Conservation (phyloP, 345 rosid species). For the Sisymbrium altissimum region DNA sequence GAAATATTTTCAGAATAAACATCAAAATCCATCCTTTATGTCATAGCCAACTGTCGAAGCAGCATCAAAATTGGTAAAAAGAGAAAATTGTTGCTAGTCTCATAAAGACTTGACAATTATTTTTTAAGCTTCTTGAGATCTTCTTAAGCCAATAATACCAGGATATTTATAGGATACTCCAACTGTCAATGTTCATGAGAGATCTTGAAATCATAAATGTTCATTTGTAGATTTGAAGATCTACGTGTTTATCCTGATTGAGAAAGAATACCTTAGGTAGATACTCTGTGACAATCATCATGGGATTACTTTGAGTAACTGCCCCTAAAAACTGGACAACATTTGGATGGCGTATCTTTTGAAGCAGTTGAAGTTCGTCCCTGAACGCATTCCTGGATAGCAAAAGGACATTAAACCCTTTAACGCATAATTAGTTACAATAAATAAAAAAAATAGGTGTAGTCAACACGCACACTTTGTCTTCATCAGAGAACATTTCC, state of each 20-base stretch:
- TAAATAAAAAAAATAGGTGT: background rate
- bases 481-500: slow-evolving; percentile 63
- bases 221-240: background rate
- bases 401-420: slow-evolving; percentile 15
- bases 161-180: background rate
- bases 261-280: slow-evolving; percentile 55
- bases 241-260: background rate
- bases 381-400: slow-evolving; percentile 68
- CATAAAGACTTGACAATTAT: background rate
- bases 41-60: slow-evolving; percentile 5
- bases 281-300: slow-evolving; percentile 87
- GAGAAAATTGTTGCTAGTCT: background rate
- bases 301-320: slow-evolving; percentile 82
- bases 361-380: slow-evolving; percentile 79
- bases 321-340: slow-evolving; percentile 90
- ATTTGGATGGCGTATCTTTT: slow-evolving; percentile 83
- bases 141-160: background rate
- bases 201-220: background rate
- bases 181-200: background rate
- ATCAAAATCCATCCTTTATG: background rate
- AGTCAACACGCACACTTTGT: slow-evolving; percentile 74
- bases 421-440: background rate
- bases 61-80: background rate
- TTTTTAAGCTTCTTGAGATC: background rate
- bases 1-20: background rate